Conservation (phyloP, 805 yeast species). For the Myxozyma kluyveri region DNA sequence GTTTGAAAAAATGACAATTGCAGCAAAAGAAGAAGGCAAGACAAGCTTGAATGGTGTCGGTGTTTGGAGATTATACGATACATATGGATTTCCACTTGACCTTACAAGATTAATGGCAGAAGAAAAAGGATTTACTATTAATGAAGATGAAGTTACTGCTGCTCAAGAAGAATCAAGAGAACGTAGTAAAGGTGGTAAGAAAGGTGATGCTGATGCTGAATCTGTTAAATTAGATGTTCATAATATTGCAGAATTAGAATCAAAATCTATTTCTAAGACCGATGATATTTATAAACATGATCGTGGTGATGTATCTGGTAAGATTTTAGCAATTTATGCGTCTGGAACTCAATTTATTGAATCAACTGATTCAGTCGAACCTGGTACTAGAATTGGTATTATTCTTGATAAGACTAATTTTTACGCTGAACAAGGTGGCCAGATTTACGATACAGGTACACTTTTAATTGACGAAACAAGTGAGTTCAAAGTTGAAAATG, state of each 20-base stretch:
- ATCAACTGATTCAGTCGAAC: constrained; percentile 42
- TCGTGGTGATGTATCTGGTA: constrained; percentile 61
- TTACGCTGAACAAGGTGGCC: constrained; percentile 99
- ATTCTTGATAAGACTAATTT: constrained; percentile 87
- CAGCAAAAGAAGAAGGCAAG: constrained; percentile 70
- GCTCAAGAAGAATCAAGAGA: constrained; percentile 88
- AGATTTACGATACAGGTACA: constrained; percentile 92
- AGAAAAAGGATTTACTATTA: constrained; percentile 90
- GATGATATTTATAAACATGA: constrained; percentile 80
- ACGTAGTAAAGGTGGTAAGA: constrained; percentile 89
- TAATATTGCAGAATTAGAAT: constrained; percentile 68
- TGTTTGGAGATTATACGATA: constrained; percentile 97
- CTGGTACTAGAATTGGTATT: constrained; percentile 66
- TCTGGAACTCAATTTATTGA: constrained; percentile 62
- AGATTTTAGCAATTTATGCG: constrained; percentile 57
- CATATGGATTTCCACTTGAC: constrained; percentile 99
- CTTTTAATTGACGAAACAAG: constrained; percentile 81
- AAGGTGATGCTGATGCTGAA: constrained; percentile 51
- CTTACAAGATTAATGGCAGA: constrained; percentile 98
- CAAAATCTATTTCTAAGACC: constrained; percentile 65
- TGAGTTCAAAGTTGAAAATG: constrained; percentile 88
- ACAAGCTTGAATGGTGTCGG: constrained; percentile 86
- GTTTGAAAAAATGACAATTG: constrained; percentile 87
- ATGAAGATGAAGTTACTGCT: constrained; percentile 85
- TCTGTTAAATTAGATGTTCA: constrained; percentile 87